Evolutionary conservation across 192 early-diverging fungal species (phyloP).

Genomic region (Backusella australiensis): DNA sequence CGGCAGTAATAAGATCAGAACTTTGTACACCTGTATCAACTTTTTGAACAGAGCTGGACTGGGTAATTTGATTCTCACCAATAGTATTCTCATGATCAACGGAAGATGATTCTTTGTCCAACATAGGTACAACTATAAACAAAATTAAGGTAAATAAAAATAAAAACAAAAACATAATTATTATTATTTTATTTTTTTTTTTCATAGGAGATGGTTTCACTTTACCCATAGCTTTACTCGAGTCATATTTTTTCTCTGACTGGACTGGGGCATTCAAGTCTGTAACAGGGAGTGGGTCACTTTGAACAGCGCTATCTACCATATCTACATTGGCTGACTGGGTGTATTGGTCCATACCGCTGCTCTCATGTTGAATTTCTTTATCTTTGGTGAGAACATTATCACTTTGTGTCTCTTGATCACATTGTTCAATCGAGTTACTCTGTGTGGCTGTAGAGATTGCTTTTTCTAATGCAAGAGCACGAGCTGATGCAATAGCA

Average conservation of each 20-base stretch:
- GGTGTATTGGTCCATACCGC: background rate
- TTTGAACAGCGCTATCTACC: conserved; percentile 17
- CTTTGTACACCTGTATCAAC: conserved; percentile 5
- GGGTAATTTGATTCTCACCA: background rate
- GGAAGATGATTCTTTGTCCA: background rate
- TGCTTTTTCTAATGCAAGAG: conserved; percentile 15
- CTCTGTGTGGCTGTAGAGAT: background rate
- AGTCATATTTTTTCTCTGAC: background rate
- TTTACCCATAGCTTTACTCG: background rate
- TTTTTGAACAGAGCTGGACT: background rate
- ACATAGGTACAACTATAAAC: conserved; percentile 5
- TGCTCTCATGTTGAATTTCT: background rate
- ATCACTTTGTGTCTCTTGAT: conserved; percentile 4
- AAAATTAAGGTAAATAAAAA: conserved; percentile 1
- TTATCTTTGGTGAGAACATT: conserved; percentile 8
- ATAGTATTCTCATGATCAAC: conserved; percentile 1
- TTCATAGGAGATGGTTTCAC: background rate
- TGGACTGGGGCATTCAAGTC: background rate
- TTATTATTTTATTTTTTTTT: background rate
- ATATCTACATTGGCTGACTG: conserved; percentile 13
- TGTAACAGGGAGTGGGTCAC: background rate
- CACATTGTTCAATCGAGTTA: background rate
- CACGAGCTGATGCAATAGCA: conserved; percentile 26
- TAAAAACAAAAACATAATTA: background rate
- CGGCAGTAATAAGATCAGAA: background rate